Percentiles rank a stretch among this genome's conserved stretches.
These are phyloP conservation scores for Sextonia rubra DNA, from an alignment of 164 flowering plant species.

Conservation along the genomic window DNA sequence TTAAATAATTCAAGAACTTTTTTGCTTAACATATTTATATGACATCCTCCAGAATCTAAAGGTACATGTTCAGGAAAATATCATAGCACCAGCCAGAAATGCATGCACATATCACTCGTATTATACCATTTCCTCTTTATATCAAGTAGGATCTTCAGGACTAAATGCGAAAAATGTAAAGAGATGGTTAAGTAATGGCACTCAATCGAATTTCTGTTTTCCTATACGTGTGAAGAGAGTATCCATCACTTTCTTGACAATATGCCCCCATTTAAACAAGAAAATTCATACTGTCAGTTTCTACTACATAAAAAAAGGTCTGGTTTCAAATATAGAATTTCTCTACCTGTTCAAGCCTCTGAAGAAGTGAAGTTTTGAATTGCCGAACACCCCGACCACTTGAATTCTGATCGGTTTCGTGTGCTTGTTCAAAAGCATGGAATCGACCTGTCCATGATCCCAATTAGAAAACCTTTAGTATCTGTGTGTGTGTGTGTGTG, in stretches of 20 bases:
- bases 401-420: conserved; percentile 59
- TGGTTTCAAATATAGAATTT: neutral
- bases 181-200: neutral
- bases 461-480: neutral
- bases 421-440: conserved; percentile 80
- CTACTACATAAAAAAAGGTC: neutral
- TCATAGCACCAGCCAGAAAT: neutral
- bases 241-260: no score
- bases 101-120: neutral
- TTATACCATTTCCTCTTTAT: neutral
- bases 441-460: conserved; percentile 54
- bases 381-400: conserved; percentile 78
- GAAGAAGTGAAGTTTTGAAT: conserved; percentile 81
- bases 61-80: neutral
- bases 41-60: neutral
- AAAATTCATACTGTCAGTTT: neutral
- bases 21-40: no score
- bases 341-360: conserved; percentile 65
- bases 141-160: neutral
- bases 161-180: neutral
- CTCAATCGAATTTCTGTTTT: neutral
- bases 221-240: neutral
- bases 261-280: neutral
- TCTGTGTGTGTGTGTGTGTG: no score
- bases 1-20: no score